phyloP scores from a whole-genome alignment of 768 basidiomycete genomes.

The Boletus tomentosulus region DNA sequence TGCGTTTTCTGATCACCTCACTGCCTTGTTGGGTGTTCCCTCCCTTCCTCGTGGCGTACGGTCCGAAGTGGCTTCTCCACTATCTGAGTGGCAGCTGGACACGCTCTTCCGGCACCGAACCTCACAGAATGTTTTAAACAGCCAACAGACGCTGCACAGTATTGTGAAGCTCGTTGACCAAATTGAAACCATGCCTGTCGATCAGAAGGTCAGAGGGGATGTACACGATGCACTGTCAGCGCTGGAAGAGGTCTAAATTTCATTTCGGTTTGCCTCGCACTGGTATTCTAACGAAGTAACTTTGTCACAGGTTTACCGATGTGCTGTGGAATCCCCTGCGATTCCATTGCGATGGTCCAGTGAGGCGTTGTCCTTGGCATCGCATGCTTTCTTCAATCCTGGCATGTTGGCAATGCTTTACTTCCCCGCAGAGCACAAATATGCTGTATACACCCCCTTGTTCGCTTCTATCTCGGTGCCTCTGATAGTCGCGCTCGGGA shows the following conservation, averaged over 20 bases:
- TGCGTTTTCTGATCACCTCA: slow-evolving; percentile 68
- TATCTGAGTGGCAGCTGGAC: slow-evolving; percentile 80
- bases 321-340: slow-evolving; percentile 16
- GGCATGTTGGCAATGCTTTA: slow-evolving; percentile 95
- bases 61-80: slow-evolving; percentile 20
- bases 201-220: slow-evolving; percentile 67
- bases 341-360: slow-evolving; percentile 56
- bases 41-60: slow-evolving; percentile 47
- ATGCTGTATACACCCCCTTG: slow-evolving; percentile 92
- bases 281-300: slow-evolving; percentile 7
- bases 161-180: slow-evolving; percentile 81
- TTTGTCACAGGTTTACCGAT: slow-evolving; percentile 22
- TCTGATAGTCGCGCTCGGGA: slow-evolving; percentile 65
- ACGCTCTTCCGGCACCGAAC: slow-evolving; percentile 68
- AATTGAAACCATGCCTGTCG: slow-evolving; percentile 91
- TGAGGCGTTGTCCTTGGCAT: slow-evolving; percentile 60
- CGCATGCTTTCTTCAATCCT: slow-evolving; percentile 93
- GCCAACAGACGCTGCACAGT: slow-evolving; percentile 72
- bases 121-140: slow-evolving; percentile 61
- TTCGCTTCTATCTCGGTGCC: slow-evolving; percentile 91
- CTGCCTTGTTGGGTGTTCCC: slow-evolving; percentile 78
- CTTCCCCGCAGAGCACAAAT: slow-evolving; percentile 97
- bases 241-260: slow-evolving; percentile 60
- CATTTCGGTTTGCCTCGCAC: neutral
- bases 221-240: slow-evolving; percentile 66